Base-by-base conservation (phyloP, 805 yeast genomes). In the Nakazawaea ambrosiae region DNA sequence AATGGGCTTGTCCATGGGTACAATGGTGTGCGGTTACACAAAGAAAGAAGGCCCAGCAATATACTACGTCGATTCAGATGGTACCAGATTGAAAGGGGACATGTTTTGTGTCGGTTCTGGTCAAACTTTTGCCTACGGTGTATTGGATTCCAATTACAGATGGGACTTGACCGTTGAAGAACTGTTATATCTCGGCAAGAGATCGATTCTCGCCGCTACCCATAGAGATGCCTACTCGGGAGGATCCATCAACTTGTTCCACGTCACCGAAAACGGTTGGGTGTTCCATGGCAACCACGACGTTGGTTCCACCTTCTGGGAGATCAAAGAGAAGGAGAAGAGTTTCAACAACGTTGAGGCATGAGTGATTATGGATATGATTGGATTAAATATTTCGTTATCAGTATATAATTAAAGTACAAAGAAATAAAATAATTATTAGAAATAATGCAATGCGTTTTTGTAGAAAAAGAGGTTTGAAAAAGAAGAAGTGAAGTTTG, bases 121-220 rank as follows among this genome's bases (percentile, higher is more conserved):
- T 63, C 98, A 92, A 67, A 92, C 98, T 2, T 92, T 92, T 64
- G 98, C 98, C 8, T 92, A 92, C 55, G 98, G 98, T 71, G 98
- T 92, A 17, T 70, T 92, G 47, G 98, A 92, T 59, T 77, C 95
- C 24, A 89, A 85, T 51, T 85, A 87, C 63, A 75, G 72, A 50
- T 88, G 96, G 96, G 97, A 92, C 54, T 64, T 92, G 45, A 58
- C 86, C 2, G 90, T 85, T 3, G 97, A 92, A 45, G 97, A 92
- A 46, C 97, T 97, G 3, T 71, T 92, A 45, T 84, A 84, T 53
- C 70, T 92, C 47, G 98, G 98, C 49, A 89, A 89, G 64, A 79
- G 98, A 62, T 81, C 95, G 32, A 92, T 92, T 52, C 70, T 92
- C 50, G 98, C 97, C 31, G 98, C 98, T 34, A 84, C 97, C 23